Base-by-base conservation (phyloP, 768 basidiomycete species). In the Aureoboletus auriporus region DNA sequence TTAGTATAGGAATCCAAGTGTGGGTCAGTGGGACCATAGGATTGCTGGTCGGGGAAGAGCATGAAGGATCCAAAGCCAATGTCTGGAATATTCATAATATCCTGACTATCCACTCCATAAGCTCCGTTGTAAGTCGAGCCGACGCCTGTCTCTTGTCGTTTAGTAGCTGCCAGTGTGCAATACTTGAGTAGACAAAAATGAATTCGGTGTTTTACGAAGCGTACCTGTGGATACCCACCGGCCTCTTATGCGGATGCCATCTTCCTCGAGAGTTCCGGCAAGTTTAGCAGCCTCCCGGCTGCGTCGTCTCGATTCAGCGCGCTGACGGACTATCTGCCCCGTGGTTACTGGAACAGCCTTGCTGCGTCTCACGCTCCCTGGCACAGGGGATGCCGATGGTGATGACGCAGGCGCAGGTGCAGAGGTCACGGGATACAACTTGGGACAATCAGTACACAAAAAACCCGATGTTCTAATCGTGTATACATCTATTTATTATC, bases 11-110 rank as follows among this genome's bases (percentile, higher is more conserved):
- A 54, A 37, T 76, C 65, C 43, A 79, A 62, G 50, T 68, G 72
- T 13, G 78, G 75, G 59, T 83, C 79, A 26, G 63, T 56, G 20
- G 71, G 49, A 28, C 67, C 76, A 54, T 84, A 85, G 33, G 64
- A 60, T 51, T 78, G 73, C 61, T 86, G 85, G 57, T 87, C 83
- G 16, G 85, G 84, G 74, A 86, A 85, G 23, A 84, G 54, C 49
- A 78, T 81, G 72, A 83, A 83, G 14, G 79, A 71, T 29, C 73
- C 67, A 54, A 83, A 84, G 6, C 74, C 76, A 51, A 86, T 78
- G 10, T 75, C 35, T 0, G 79, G 78, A 48, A 82, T 80, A 44
- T 64, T 77, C 46, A 73, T 51, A 43, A 86, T 81, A 51, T 86
- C 84, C 55, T 82, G 77, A 47, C 76, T 79, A 60, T 87, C 84